Percentiles rank a stretch among this genome's conserved stretches.
Evolutionary conservation across 2,329 filamentous ascomycete species (phyloP).

Genomic region (Massarina eburnea): DNA sequence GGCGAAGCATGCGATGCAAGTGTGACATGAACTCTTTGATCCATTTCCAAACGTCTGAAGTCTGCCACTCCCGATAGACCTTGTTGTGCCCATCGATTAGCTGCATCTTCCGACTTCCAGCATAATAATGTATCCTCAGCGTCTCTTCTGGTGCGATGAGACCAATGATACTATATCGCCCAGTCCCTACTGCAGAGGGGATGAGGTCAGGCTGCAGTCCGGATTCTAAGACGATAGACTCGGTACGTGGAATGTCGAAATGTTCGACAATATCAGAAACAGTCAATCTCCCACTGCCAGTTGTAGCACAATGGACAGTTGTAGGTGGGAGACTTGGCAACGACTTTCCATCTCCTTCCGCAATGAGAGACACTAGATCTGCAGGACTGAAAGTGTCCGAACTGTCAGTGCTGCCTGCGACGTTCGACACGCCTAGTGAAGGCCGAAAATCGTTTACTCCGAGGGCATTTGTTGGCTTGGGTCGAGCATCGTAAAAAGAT

Average conservation of each 20-base stretch:
- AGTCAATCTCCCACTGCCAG: constrained; percentile 37
- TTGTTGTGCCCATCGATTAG: constrained; percentile 30
- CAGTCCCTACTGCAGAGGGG: constrained; percentile 52
- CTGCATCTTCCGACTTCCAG: constrained; percentile 26
- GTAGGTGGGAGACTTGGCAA: constrained; percentile 28
- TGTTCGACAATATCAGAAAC: constrained; percentile 41
- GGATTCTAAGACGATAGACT: constrained; percentile 52
- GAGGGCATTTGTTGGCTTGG: neutral
- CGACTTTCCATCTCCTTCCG: constrained; percentile 25
- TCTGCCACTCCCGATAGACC: constrained; percentile 27
- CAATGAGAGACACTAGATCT: constrained; percentile 29
- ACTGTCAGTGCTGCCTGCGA: neutral
- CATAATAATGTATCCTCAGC: constrained; percentile 39
- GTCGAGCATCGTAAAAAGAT: constrained; percentile 50
- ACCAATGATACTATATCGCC: constrained; percentile 74
- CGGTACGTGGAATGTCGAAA: constrained; percentile 34
- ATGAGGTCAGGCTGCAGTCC: constrained; percentile 43
- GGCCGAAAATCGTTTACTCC: neutral
- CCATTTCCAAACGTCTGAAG: constrained; percentile 42
- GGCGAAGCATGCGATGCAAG: constrained; percentile 26
- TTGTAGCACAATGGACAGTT: constrained; percentile 36
- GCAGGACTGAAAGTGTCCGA: constrained; percentile 12
- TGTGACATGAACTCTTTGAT: constrained; percentile 43
- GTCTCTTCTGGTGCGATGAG: constrained; percentile 60
- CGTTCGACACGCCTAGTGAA: neutral